A percentile compares a stretch with the other conserved stretches of the same genome.
phyloP scores from a whole-genome alignment of 2,329 filamentous ascomycete species.

The Alternaria novae-zelandiae region DNA sequence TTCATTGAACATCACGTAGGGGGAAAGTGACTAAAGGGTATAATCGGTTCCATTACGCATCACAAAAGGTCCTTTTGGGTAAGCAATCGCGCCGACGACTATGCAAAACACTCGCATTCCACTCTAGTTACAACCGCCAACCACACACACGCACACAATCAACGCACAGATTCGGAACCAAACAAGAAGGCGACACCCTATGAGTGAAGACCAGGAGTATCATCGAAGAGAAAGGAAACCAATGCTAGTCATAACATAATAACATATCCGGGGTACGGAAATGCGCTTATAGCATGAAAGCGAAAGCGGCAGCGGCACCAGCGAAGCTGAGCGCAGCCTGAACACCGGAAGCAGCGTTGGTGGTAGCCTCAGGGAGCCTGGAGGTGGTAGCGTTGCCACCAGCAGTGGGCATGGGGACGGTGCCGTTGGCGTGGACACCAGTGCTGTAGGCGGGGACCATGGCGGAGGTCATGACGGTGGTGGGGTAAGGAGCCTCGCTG shows the following conservation, averaged over 20 bases:
- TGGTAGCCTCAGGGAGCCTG: conserved; percentile 35
- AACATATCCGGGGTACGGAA: conserved; percentile 15
- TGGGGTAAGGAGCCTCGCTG: conserved; percentile 18
- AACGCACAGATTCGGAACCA: not conserved
- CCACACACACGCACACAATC: not conserved
- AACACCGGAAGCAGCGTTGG: conserved; percentile 39
- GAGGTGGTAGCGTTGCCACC: conserved; percentile 42
- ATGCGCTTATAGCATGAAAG: conserved; percentile 47
- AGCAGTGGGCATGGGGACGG: conserved; percentile 34
- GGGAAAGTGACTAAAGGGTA: not conserved
- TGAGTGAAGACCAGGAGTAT: conserved; percentile 1
- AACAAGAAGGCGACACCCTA: not conserved
- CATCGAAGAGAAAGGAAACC: conserved; percentile 1
- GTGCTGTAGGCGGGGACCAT: conserved; percentile 26
- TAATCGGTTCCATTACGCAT: conserved; percentile 1
- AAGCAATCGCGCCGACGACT: not conserved
- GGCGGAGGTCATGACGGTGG: conserved; percentile 20
- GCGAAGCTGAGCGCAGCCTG: conserved; percentile 48
- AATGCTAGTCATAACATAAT: conserved; percentile 16
- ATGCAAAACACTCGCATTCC: conserved; percentile 4
- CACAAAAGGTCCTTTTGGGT: not conserved
- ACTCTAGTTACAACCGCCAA: not conserved
- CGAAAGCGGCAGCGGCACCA: conserved; percentile 50
- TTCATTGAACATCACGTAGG: not conserved
- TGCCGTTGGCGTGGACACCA: conserved; percentile 25